Percentiles rank a stretch among this genome's conserved stretches.
phyloP scores from a whole-genome alignment of 2,329 filamentous ascomycete species.

The Huntiella abstrusa region DNA sequence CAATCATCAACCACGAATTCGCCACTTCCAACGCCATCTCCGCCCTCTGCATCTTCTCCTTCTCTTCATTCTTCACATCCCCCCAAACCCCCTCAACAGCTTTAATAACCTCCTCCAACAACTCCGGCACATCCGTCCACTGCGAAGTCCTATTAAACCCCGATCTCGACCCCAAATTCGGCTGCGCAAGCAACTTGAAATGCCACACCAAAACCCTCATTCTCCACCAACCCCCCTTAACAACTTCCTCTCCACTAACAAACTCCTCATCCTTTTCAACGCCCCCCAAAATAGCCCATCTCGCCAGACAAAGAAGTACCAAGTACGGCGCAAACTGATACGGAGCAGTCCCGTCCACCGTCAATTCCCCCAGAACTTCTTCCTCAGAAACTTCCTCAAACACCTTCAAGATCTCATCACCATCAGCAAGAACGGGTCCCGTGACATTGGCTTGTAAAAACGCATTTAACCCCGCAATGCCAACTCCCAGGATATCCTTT shows the following conservation, averaged over 20 bases:
- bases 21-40: slow-evolving; percentile 67
- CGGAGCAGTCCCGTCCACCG: slow-evolving; percentile 67
- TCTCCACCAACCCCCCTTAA: slow-evolving; percentile 35
- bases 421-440: slow-evolving; percentile 41
- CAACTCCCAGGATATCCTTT: slow-evolving; percentile 28
- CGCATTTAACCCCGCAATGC: slow-evolving; percentile 50
- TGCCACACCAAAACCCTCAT: slow-evolving; percentile 57
- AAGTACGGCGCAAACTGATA: slow-evolving; percentile 72
- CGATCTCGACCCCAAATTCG: slow-evolving; percentile 32
- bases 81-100: slow-evolving; percentile 24
- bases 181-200: slow-evolving; percentile 40
- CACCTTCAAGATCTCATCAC: slow-evolving; percentile 38
- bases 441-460: slow-evolving; percentile 82
- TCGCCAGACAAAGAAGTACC: slow-evolving; percentile 64
- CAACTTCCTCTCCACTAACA: slow-evolving; percentile 18
- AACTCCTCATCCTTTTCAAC: slow-evolving; percentile 23
- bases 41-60: slow-evolving; percentile 33
- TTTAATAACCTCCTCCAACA: slow-evolving; percentile 31
- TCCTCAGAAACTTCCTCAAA: not conserved
- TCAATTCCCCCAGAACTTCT: slow-evolving; percentile 30
- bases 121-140: slow-evolving; percentile 38
- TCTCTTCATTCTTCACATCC: slow-evolving; percentile 18
- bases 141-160: slow-evolving; percentile 36
- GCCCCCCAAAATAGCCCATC: slow-evolving; percentile 11
- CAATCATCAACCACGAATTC: slow-evolving; percentile 67